Percentiles rank a stretch among this genome's conserved stretches.
Evolutionary conservation across 2,329 filamentous ascomycete genomes (phyloP).

Genomic region (Curvularia sp.): DNA sequence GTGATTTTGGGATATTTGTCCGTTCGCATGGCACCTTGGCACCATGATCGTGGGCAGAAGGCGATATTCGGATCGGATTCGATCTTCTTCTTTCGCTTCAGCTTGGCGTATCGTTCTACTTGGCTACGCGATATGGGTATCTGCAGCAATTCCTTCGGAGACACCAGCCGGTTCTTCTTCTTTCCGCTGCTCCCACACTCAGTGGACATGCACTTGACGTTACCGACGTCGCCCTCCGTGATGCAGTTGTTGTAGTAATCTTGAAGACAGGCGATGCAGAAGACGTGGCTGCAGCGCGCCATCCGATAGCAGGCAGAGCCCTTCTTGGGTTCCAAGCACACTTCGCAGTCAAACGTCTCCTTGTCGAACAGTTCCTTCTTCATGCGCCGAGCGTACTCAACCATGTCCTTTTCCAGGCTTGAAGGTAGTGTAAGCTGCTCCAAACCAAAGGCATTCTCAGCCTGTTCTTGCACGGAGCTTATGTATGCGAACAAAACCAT

Average conservation of each 20-base stretch:
- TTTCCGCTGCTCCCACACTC: constrained; percentile 60
- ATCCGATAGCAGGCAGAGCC: constrained; percentile 81
- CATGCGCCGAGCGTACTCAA: constrained; percentile 79
- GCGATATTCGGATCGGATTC: constrained; percentile 91
- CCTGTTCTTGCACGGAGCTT: constrained; percentile 65
- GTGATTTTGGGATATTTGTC: constrained; percentile 56
- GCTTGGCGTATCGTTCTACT: constrained; percentile 83
- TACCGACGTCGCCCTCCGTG: constrained; percentile 78
- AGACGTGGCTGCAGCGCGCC: constrained; percentile 85
- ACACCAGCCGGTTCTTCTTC: constrained; percentile 69
- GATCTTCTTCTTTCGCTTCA: constrained; percentile 91
- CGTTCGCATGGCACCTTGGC: constrained; percentile 80
- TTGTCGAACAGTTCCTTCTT: constrained; percentile 78
- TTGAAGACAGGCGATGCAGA: constrained; percentile 84
- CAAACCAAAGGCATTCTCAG: constrained; percentile 63
- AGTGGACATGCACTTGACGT: constrained; percentile 80
- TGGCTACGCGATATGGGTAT: constrained; percentile 64
- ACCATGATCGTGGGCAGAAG: constrained; percentile 92
- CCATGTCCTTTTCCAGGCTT: constrained; percentile 69
- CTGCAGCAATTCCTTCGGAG: constrained; percentile 76
- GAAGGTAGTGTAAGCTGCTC: constrained; percentile 56
- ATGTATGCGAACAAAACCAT: constrained; percentile 67
- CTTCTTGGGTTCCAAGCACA: constrained; percentile 93
- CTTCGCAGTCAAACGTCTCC: constrained; percentile 84
- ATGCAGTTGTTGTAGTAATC: constrained; percentile 93